phyloP scores from a whole-genome alignment of 1,284 basidiomycete genomes.

The Singerocomus inundabilis region DNA sequence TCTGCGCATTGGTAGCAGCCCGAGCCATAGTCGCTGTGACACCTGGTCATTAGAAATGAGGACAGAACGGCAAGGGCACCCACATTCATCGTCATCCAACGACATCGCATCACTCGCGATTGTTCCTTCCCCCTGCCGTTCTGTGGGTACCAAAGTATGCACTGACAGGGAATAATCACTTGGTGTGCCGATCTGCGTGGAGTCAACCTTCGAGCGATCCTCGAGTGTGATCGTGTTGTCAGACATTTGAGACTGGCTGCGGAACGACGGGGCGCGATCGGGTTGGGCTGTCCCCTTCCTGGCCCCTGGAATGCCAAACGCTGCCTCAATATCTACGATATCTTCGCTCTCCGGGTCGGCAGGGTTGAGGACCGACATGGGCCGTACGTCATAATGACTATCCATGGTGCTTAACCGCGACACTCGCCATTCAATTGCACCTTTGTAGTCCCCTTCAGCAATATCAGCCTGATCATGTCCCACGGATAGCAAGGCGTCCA shows the following conservation, averaged over 20 bases:
- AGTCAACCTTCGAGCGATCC: slow-evolving; percentile 24
- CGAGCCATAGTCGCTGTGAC: slow-evolving; percentile 26
- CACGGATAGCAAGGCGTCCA: slow-evolving; percentile 60
- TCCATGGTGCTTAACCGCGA: slow-evolving; percentile 64
- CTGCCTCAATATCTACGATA: slow-evolving; percentile 60
- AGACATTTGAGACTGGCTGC: slow-evolving; percentile 36
- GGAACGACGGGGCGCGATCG: slow-evolving; percentile 30
- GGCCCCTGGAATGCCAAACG: slow-evolving; percentile 40
- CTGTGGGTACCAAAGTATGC: slow-evolving; percentile 27
- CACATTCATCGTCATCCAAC: slow-evolving; percentile 38
- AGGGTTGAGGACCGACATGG: slow-evolving; percentile 37
- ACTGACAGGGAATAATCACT: slow-evolving; percentile 28
- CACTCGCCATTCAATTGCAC: slow-evolving; percentile 71
- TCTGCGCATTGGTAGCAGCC: slow-evolving; percentile 46
- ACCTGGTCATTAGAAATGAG: slow-evolving; percentile 8
- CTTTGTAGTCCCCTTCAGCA: slow-evolving; percentile 64
- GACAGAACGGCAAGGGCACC: slow-evolving; percentile 18
- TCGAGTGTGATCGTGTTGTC: slow-evolving; percentile 36
- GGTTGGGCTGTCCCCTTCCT: slow-evolving; percentile 24
- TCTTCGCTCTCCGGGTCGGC: slow-evolving; percentile 50
- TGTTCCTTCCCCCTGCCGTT: slow-evolving; percentile 18
- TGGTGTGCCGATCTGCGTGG: slow-evolving; percentile 20
- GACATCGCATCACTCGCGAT: slow-evolving; percentile 25
- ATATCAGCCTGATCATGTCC: slow-evolving; percentile 69
- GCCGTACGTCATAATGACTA: slow-evolving; percentile 43